Percentiles rank a stretch among this genome's conserved stretches.
Evolutionary conservation across 768 basidiomycete genomes (phyloP).

Genomic region (Nidularia sp.): DNA sequence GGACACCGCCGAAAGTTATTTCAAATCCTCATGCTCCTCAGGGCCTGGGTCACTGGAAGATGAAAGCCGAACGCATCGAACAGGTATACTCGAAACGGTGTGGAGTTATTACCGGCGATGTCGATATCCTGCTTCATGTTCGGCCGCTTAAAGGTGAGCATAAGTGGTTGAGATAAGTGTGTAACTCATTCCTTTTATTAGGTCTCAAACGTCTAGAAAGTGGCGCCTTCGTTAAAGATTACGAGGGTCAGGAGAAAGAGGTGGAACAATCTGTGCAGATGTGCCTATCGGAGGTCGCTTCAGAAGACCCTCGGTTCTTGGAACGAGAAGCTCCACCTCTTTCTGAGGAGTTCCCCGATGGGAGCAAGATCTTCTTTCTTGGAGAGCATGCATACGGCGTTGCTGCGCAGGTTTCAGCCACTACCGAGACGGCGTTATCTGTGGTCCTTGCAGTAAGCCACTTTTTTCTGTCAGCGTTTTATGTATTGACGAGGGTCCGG

Average conservation of each 20-base stretch:
- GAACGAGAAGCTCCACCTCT: slow-evolving; percentile 82
- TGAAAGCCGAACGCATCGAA: slow-evolving; percentile 80
- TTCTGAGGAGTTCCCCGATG: slow-evolving; percentile 85
- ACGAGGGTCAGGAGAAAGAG: slow-evolving; percentile 80
- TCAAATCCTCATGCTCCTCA: slow-evolving; percentile 71
- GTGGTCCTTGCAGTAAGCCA: slow-evolving; percentile 79
- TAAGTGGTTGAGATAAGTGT: slow-evolving; percentile 1
- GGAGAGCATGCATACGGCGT: slow-evolving; percentile 95
- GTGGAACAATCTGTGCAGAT: slow-evolving; percentile 86
- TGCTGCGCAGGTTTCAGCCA: slow-evolving; percentile 82
- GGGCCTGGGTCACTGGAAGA: slow-evolving; percentile 72
- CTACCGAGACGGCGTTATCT: slow-evolving; percentile 65
- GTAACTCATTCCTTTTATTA: slow-evolving; percentile 19
- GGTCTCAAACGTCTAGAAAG: slow-evolving; percentile 87
- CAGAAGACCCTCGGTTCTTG: slow-evolving; percentile 84
- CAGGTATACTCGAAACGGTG: slow-evolving; percentile 82
- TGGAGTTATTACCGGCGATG: slow-evolving; percentile 79
- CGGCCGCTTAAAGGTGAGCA: slow-evolving; percentile 79
- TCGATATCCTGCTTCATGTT: slow-evolving; percentile 85
- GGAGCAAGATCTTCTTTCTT: slow-evolving; percentile 92
- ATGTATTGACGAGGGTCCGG: neutral
- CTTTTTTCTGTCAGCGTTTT: neutral
- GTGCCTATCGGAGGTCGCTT: slow-evolving; percentile 71
- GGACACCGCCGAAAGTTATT: slow-evolving; percentile 50
- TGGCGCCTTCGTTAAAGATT: slow-evolving; percentile 94